phyloP scores from a whole-genome alignment of 2,329 filamentous ascomycete species.

The Cercospora nicotianae region DNA sequence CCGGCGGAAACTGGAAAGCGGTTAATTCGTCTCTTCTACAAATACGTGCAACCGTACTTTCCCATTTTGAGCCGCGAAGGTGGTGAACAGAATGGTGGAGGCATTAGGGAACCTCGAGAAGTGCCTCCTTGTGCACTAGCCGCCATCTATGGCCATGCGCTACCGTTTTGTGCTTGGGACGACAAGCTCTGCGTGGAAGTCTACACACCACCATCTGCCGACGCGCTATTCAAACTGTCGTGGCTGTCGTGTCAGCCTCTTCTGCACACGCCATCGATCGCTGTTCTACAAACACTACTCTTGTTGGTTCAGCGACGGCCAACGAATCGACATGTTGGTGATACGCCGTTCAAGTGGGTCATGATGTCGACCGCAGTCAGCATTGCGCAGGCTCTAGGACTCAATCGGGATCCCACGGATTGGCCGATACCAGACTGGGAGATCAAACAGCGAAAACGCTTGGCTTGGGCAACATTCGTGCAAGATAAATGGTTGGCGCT shows the following conservation, averaged over 20 bases:
- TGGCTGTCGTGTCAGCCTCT: slow-evolving; percentile 36
- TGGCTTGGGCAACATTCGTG: slow-evolving; percentile 66
- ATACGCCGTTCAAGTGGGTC: slow-evolving; percentile 39
- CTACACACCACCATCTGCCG: slow-evolving; percentile 38
- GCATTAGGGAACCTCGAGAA: slow-evolving; percentile 36
- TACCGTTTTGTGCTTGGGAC: slow-evolving; percentile 49
- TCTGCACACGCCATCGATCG: slow-evolving; percentile 37
- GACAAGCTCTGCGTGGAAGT: slow-evolving; percentile 42
- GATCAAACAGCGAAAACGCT: slow-evolving; percentile 58
- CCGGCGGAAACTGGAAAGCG: slow-evolving; percentile 39
- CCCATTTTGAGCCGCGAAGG: slow-evolving; percentile 44
- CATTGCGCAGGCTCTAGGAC: slow-evolving; percentile 58
- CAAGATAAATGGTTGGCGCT: slow-evolving; percentile 64
- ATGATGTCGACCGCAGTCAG: slow-evolving; percentile 47
- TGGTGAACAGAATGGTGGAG: slow-evolving; percentile 34
- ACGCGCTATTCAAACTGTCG: slow-evolving; percentile 37
- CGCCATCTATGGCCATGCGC: slow-evolving; percentile 47
- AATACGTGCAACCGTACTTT: slow-evolving; percentile 49
- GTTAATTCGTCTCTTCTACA: slow-evolving; percentile 44
- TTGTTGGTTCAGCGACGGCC: slow-evolving; percentile 38
- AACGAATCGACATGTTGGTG: slow-evolving; percentile 38
- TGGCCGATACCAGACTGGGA: slow-evolving; percentile 67
- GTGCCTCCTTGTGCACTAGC: slow-evolving; percentile 44
- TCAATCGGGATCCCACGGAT: slow-evolving; percentile 61
- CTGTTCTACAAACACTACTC: slow-evolving; percentile 37